Percentiles rank a stretch among this genome's conserved stretches.
These are phyloP conservation scores for Apocynum venetum DNA, from an alignment of 257 asterid genomes.

Conservation along the genomic window DNA sequence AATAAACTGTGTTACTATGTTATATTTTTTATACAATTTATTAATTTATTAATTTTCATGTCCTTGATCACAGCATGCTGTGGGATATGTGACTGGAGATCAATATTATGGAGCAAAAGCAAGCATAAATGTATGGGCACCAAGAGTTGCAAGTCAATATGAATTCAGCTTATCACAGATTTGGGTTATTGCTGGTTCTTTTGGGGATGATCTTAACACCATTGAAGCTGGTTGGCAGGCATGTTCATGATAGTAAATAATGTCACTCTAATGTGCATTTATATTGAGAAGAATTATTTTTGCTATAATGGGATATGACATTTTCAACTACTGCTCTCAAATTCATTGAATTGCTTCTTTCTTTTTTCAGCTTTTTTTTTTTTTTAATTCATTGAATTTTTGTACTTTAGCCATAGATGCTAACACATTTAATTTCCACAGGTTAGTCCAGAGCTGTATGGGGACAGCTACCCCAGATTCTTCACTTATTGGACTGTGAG, in stretches of 20 bases:
- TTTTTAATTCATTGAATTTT: neutral
- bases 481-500: slow-evolving; percentile 97
- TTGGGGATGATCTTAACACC: slow-evolving; percentile 90
- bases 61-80: slow-evolving; percentile 62
- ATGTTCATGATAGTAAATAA: slow-evolving; percentile 17
- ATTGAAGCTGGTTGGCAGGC: slow-evolving; percentile 99
- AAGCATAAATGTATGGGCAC: slow-evolving; percentile 87
- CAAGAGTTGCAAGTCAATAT: slow-evolving; percentile 53
- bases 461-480: slow-evolving; percentile 81
- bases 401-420: slow-evolving; percentile 8
- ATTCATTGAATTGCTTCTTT: neutral
- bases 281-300: neutral
- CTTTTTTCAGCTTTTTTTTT: too few relatives aligned
- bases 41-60: too few relatives aligned
- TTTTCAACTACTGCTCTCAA: slow-evolving; percentile 37
- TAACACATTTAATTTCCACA: slow-evolving; percentile 32
- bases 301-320: slow-evolving; percentile 26
- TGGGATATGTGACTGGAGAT: slow-evolving; percentile 82
- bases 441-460: slow-evolving; percentile 93
- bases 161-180: slow-evolving; percentile 86
- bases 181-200: slow-evolving; percentile 92
- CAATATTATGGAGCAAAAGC: slow-evolving; percentile 87
- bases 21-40: neutral
- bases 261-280: neutral
- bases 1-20: too few relatives aligned